phyloP scores from a whole-genome alignment of 805 yeast genomes.

The Scheffersomyces amazonensis region DNA sequence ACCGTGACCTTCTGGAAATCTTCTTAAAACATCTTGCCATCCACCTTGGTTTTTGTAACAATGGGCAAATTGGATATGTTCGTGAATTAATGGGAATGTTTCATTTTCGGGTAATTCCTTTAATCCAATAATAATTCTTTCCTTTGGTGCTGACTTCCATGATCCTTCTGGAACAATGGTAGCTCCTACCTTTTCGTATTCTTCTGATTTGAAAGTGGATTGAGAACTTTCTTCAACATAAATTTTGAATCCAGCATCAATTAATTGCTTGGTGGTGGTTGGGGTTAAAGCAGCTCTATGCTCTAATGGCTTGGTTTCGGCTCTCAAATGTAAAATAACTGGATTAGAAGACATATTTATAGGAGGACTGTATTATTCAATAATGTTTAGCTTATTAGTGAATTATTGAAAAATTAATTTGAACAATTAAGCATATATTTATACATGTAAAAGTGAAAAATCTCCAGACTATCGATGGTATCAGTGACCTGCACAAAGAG shows the following conservation, averaged over 20 bases:
- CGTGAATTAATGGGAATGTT: slow-evolving; percentile 88
- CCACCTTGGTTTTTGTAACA: slow-evolving; percentile 98
- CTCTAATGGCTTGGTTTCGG: slow-evolving; percentile 95
- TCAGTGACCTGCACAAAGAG: too few relatives aligned
- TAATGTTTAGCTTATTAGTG: not conserved
- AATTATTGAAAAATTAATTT: not conserved
- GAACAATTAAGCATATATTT: too few relatives aligned
- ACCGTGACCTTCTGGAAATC: slow-evolving; percentile 93
- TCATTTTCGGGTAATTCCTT: slow-evolving; percentile 92
- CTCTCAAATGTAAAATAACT: slow-evolving; percentile 84
- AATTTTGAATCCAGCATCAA: slow-evolving; percentile 85
- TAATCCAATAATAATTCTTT: slow-evolving; percentile 86
- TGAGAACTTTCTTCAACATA: slow-evolving; percentile 86
- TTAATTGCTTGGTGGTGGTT: slow-evolving; percentile 73
- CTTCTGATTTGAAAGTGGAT: slow-evolving; percentile 73
- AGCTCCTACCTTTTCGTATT: slow-evolving; percentile 81
- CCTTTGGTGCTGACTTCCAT: slow-evolving; percentile 89
- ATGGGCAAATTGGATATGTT: slow-evolving; percentile 98
- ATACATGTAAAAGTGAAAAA: too few relatives aligned
- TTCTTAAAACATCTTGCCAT: slow-evolving; percentile 84
- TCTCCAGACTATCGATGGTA: too few relatives aligned
- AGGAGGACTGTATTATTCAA: too few relatives aligned
- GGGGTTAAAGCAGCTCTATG: slow-evolving; percentile 98
- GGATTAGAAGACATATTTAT: slow-evolving; percentile 13
- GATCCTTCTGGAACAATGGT: slow-evolving; percentile 88